A percentile compares a stretch with the other conserved stretches of the same genome.
phyloP scores from a whole-genome alignment of 257 asterid species.

The Catharanthus roseus region DNA sequence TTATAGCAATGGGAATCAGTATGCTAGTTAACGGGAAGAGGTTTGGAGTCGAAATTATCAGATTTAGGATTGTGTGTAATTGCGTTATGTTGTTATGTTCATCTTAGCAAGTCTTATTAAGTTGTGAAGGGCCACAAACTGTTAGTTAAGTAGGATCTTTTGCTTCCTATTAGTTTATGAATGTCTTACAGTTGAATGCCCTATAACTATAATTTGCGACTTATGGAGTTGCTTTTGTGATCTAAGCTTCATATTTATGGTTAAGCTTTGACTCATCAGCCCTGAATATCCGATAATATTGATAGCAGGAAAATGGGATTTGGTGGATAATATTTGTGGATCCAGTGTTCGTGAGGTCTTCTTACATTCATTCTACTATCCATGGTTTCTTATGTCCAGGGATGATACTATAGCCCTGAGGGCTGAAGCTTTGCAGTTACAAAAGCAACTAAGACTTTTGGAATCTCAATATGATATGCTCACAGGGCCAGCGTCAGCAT shows the following conservation, averaged over 20 bases:
- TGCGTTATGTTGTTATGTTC: background rate
- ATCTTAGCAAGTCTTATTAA: background rate
- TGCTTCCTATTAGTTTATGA: background rate
- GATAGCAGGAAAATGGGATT: background rate
- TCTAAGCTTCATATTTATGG: background rate
- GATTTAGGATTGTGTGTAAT: background rate
- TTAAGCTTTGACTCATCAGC: background rate
- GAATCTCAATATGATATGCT: slow-evolving; percentile 84
- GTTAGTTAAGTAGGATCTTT: background rate
- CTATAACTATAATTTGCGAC: background rate
- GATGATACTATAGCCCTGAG: slow-evolving; percentile 84
- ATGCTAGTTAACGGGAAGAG: background rate
- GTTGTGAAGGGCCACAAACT: background rate
- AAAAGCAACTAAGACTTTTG: slow-evolving; percentile 80
- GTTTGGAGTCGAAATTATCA: background rate
- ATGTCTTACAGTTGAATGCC: background rate
- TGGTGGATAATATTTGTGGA: background rate
- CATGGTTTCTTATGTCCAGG: slow-evolving; percentile 40
- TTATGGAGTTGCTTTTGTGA: background rate
- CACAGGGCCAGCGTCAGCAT: slow-evolving; percentile 79
- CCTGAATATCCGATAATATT: background rate
- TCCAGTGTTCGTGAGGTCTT: slow-evolving; percentile 14
- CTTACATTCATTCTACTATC: slow-evolving; percentile 21
- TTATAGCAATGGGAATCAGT: too few relatives aligned
- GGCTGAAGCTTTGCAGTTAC: slow-evolving; percentile 86